Base-by-base conservation (phyloP, 2,329 filamentous ascomycete genomes). In the Ustulina deusta region DNA sequence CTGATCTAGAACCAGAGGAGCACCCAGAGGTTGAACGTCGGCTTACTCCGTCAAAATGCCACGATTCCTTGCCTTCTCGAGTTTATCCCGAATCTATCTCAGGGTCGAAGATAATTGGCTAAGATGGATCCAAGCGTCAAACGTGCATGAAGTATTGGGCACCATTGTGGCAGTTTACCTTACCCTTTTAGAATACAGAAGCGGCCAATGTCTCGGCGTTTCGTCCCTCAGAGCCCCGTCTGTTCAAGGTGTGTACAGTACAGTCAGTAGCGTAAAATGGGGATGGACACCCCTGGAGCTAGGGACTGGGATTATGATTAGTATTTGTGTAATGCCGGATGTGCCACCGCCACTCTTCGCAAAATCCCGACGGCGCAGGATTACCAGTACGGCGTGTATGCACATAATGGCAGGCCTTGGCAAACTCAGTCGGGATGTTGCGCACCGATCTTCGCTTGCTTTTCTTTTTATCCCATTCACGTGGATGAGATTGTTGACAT, bases 71-170 rank as follows among this genome's bases (percentile, higher is more conserved):
- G 17, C 13, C 9, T 44, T 60, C 29, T 59, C 36, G 59, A 63
- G 48, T 42, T 32, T 54, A 51, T 59, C 15, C 22, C 32, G 49
- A 60, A 54, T 15, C 54, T 55, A 66, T 66, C 59, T 42, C n/a
- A 34, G 7, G 40, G 38, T 22, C 3, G 6, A 36, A 10, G 10
- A 55, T 36, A 7, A 68, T 68, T 61, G 49, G 56, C 13, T 22
- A 7, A 17, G 15, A 22, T 20, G 9, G 32, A 46, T 36, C 29
- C 60, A 3, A 25, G 17, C 15, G 29, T 25, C 20, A 46, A 61
- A 58, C 61, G 42, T 68, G 65, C 65, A 65, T 49, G 34, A 56
- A 51, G 56, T n/a, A 52, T 65, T 61, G 61, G 61, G 61, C 44
- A 44, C 42, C 40, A 38, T 32, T 27, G 34, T 51, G 10, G 25